These are phyloP conservation scores for Pisolithus microcarpus DNA, from an alignment of 768 basidiomycete species.

Conservation along the genomic window DNA sequence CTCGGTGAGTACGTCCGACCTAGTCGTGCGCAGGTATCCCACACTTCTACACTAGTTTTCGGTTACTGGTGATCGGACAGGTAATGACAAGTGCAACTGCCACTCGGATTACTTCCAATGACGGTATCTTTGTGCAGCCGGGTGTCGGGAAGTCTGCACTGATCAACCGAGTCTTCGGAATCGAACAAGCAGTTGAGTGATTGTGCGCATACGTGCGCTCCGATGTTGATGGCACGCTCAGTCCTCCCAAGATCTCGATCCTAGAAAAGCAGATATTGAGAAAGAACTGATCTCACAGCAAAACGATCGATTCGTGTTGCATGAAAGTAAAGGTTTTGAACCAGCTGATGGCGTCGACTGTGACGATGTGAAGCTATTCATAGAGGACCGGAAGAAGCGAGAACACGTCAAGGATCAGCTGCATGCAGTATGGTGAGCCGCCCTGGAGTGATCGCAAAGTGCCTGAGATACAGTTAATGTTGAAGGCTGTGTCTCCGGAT, in stretches of 20 bases:
- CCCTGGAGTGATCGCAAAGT: too few species aligned
- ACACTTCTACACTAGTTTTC: not conserved
- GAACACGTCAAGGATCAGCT: not conserved
- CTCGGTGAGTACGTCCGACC: not conserved
- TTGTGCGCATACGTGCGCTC: not conserved
- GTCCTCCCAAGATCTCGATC: not conserved
- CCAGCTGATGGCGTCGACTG: not conserved
- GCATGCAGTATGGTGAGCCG: not conserved
- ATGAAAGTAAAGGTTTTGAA: not conserved
- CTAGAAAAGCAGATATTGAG: not conserved
- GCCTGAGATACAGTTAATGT: not conserved
- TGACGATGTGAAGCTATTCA: not conserved
- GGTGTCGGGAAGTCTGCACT: slow-evolving; percentile 6
- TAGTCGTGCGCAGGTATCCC: not conserved
- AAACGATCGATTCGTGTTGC: not conserved
- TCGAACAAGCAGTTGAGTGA: slow-evolving; percentile 1
- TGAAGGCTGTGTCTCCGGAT: not conserved
- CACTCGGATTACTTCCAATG: not conserved
- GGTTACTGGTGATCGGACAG: slow-evolving; percentile 4
- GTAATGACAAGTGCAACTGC: not conserved
- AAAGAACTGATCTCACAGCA: not conserved
- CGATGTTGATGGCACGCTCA: not conserved
- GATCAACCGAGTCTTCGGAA: slow-evolving; percentile 1
- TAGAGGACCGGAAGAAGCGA: not conserved
- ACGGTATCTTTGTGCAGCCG: not conserved